Evolutionary conservation across 2,329 filamentous ascomycete species (phyloP), one percentile per base, ranked within the genome.

Genomic region (Teratosphaeria gauchensis): DNA sequence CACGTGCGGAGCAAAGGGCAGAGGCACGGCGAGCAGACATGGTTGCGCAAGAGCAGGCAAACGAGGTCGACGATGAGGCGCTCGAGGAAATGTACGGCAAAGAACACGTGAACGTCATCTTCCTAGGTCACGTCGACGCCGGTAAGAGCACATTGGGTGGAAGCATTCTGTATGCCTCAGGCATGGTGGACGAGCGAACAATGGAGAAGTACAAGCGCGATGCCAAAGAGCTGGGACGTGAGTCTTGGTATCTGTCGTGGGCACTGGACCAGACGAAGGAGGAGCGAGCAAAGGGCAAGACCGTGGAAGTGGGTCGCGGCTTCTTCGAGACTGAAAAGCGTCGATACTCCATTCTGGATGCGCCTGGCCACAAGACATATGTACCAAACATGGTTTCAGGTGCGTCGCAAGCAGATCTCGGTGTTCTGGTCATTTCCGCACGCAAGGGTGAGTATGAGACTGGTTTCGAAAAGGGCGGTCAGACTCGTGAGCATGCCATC

Each of bases 171-270:
- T 96, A 94, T 74, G 85, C 85, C 56, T 96, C 92, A 4, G 94
- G 94, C 61, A 99, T 97, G 94, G 94, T 99, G n/a, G 95, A 99
- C 71, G 91, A 99, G 76, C 85, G 94, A 73, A 99, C 94, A 38
- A 84, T 99, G 81, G 94, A 99, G 57, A 99, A 99, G 77, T 96
- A 96, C 81, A 96, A 92, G 83, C 85, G 84, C 67, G 95, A 99
- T 70, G 92, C 94, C 55, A 97, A 96, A 80, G 94, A 97, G 11
- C 82, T 94, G 64, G 94, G 94, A 56, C 89, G 92, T 78, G 94
- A 97, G 78, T 95, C 92, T 3, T 99, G 94, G 94, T 99, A 97
- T 74, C 82, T 99, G 24, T 99, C 94, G 51, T 99, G 95, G 94
- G 95, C 92, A 62, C 83, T 99, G 68, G 94, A 99, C 82, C 75